These are phyloP conservation scores for Starmera stellimalicola DNA, from an alignment of 1,139 yeast species.

Conservation along the genomic window DNA sequence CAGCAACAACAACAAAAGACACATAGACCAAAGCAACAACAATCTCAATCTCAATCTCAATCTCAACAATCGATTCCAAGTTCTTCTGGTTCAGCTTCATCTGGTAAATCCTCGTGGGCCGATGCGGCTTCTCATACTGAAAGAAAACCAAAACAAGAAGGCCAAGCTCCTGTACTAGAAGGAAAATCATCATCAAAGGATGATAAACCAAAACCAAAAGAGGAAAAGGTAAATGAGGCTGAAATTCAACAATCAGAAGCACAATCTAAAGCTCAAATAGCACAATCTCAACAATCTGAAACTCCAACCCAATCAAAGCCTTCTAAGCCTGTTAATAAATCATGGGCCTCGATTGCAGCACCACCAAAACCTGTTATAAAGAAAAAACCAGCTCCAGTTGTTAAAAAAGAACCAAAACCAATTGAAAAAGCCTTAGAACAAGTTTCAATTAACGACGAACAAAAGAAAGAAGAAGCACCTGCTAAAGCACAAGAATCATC, in stretches of 20 bases:
- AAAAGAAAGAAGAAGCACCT: constrained; percentile 6
- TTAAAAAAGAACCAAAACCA: constrained; percentile 2
- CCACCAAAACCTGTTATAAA: constrained; percentile 42
- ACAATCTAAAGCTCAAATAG: constrained; percentile 10
- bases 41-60: constrained; percentile 7
- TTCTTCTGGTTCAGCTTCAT: constrained; percentile 16
- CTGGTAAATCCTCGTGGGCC: constrained; percentile 19
- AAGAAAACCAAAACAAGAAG: constrained; percentile 11
- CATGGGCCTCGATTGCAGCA: constrained; percentile 56
- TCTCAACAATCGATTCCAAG: constrained; percentile 12
- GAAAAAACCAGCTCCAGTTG: constrained; percentile 13
- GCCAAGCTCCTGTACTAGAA: constrained; percentile 4
- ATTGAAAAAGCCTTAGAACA: constrained; percentile 9
- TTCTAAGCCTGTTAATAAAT: constrained; percentile 21
- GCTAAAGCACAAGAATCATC: constrained; percentile 10
- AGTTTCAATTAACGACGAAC: constrained; percentile 9
- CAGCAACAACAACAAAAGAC: constrained; percentile 9
- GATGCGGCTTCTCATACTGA: constrained; percentile 23
- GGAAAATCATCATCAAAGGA: constrained; percentile 4
- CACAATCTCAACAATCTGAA: constrained; percentile 2
- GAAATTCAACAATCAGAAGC: constrained; percentile 2
- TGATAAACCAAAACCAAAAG: constrained; percentile 5
- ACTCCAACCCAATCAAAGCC: no score
- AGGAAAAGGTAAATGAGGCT: constrained; percentile 4
- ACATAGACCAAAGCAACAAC: constrained; percentile 10